Evolutionary conservation across 1,284 basidiomycete species (phyloP).

Genomic region (Phaffia rhodozyma): DNA sequence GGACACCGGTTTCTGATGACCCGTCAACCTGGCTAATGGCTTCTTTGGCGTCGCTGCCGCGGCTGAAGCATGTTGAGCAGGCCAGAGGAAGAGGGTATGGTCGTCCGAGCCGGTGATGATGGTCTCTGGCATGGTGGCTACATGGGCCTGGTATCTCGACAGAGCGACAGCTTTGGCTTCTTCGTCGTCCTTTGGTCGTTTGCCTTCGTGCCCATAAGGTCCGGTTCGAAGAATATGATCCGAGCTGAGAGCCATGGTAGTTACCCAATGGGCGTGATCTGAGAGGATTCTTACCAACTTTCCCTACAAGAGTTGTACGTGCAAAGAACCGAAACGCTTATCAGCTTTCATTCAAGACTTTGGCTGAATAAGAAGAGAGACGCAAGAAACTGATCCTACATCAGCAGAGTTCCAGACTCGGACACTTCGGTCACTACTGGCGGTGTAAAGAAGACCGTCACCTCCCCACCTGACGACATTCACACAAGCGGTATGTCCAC

Average conservation of each 20-base stretch:
- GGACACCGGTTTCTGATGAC: constrained; percentile 89
- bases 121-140: constrained; percentile 60
- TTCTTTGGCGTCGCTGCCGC: constrained; percentile 49
- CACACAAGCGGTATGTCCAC: constrained; percentile 86
- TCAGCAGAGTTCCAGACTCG: constrained; percentile 82
- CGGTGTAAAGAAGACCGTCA: constrained; percentile 81
- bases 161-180: constrained; percentile 70
- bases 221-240: constrained; percentile 92
- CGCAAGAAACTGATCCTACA: constrained; percentile 38
- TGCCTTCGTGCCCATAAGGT: constrained; percentile 78
- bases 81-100: constrained; percentile 90
- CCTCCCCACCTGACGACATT: constrained; percentile 96
- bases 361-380: not conserved
- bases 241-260: constrained; percentile 86
- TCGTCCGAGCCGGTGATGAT: constrained; percentile 90
- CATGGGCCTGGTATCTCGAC: constrained; percentile 58
- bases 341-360: constrained; percentile 32
- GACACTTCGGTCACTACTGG: constrained; percentile 84
- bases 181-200: constrained; percentile 58
- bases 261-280: constrained; percentile 98
- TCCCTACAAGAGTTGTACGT: constrained; percentile 30
- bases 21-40: constrained; percentile 74
- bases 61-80: constrained; percentile 42
- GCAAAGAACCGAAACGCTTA: constrained; percentile 31
- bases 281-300: constrained; percentile 56